phyloP scores from a whole-genome alignment of 352 stramenopile species.

The Pythium rhizo-oryzae region DNA sequence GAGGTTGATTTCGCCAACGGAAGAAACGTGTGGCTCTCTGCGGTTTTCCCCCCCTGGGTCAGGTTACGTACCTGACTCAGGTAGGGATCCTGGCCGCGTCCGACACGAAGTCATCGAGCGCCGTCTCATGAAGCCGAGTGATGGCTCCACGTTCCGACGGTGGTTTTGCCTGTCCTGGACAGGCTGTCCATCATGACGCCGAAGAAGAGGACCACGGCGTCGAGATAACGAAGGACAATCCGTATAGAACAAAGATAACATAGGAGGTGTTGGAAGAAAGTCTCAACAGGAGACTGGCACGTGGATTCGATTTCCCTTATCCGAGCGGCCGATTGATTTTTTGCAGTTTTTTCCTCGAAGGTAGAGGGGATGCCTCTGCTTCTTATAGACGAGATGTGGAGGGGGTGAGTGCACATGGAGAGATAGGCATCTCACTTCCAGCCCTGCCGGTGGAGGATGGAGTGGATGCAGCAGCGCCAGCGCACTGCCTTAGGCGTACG shows the following conservation, averaged over 20 bases:
- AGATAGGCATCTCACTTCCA: neutral
- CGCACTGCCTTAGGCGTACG: conserved; percentile 35
- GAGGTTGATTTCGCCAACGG: neutral
- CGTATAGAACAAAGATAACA: neutral
- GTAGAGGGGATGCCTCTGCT: neutral
- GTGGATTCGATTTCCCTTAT: conserved; percentile 4
- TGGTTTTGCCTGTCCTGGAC: too few species aligned
- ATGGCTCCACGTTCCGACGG: neutral
- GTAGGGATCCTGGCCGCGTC: neutral
- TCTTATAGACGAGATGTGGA: conserved; percentile 14
- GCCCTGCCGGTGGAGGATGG: conserved; percentile 3
- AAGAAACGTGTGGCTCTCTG: neutral
- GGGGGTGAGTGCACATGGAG: neutral
- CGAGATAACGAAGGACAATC: neutral
- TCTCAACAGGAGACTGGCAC: conserved; percentile 7
- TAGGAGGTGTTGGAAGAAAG: neutral
- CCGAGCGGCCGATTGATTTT: neutral
- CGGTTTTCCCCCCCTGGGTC: too few species aligned
- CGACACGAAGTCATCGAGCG: neutral
- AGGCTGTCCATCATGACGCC: too few species aligned
- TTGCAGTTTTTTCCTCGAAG: conserved; percentile 5
- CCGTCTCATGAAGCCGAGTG: neutral
- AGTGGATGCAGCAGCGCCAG: neutral
- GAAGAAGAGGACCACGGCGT: neutral
- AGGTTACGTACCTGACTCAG: too few species aligned